These are phyloP conservation scores for Penicillium silybi DNA, from an alignment of 495 filamentous ascomycete genomes.

Conservation along the genomic window DNA sequence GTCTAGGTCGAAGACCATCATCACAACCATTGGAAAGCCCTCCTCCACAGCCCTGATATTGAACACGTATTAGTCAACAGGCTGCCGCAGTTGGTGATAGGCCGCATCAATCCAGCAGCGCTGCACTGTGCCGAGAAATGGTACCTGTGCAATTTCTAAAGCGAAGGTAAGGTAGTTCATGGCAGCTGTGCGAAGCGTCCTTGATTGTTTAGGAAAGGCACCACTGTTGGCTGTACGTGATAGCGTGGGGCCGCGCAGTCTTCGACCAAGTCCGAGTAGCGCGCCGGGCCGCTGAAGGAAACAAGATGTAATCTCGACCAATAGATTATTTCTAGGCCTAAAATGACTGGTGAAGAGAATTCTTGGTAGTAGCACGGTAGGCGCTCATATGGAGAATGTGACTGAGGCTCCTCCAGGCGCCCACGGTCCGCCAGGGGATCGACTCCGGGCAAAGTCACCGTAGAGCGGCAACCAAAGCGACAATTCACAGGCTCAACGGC, in stretches of 20 bases:
- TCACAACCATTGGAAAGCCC: background rate
- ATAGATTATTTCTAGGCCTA: slow-evolving; percentile 8
- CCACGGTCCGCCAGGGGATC: slow-evolving; percentile 2
- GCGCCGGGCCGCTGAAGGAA: background rate
- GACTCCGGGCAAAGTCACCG: slow-evolving; percentile 8
- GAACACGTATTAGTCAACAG: background rate
- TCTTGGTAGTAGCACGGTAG: slow-evolving; percentile 9
- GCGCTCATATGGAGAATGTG: background rate
- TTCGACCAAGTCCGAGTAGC: background rate
- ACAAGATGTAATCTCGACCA: slow-evolving; percentile 9
- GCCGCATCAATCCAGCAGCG: slow-evolving; percentile 9
- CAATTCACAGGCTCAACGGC: slow-evolving; percentile 18
- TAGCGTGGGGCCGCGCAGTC: background rate
- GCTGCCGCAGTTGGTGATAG: slow-evolving; percentile 40
- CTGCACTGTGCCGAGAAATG: slow-evolving; percentile 17
- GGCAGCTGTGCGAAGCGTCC: background rate
- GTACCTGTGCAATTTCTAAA: background rate
- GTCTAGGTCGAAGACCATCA: background rate
- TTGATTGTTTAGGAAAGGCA: background rate
- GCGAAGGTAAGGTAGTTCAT: background rate
- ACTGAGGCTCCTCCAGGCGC: slow-evolving; percentile 11
- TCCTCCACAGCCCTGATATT: background rate
- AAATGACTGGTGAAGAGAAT: slow-evolving; percentile 9
- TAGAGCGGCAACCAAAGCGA: slow-evolving; percentile 34
- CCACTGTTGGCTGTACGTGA: slow-evolving; percentile 4